Evolutionary conservation across 148 eudicot species (phyloP), one percentile per base, ranked within the genome.

Genomic region (Silene uniflora): DNA sequence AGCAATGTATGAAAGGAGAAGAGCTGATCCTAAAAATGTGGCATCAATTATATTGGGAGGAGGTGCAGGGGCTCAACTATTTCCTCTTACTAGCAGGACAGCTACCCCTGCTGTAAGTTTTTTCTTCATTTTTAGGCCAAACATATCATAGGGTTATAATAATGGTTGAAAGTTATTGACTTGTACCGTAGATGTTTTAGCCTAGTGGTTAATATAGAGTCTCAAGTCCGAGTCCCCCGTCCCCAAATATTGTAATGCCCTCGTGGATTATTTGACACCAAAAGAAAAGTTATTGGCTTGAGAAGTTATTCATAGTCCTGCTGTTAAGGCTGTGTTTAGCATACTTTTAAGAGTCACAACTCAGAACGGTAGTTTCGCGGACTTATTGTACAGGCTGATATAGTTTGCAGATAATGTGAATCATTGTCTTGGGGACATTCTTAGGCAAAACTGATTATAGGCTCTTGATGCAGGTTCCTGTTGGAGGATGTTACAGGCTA

Each of bases 401-500:
- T n/a, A 18, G 69, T 32, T 66, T 49, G 6, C 35, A 66, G 47
- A 65, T 19, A 66, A 18, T 66, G 69, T 66, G 19, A 32, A 66
- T 32, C 10, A 63, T 11, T 63, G 35, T 35, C 39, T 35, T 35
- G 39, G 39, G 39, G 39, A 35, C 39, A 35, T 35, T 35, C 39
- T 0, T 24, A 11, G 3, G 5, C 22, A 35, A 29, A 66, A 14
- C 64, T 71, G 12, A 42, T 22, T 73, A 52, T 39, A 62, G 35
- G 70, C n/a, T 58, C 62, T n/a, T 49, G 56, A 21, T 87, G 73
- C 88, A 95, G 99, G 99, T 95, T 76, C 94, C 90, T 25, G 87
- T 95, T 83, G 99, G 99, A 77, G 99, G 99, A 61, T 90, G 94
- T 79, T 95, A 92, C 79, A 86, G 87, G 88, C 90, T 95, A n/a